Base-by-base conservation (phyloP, 495 filamentous ascomycete genomes). In the Alectoria sarmentosa region DNA sequence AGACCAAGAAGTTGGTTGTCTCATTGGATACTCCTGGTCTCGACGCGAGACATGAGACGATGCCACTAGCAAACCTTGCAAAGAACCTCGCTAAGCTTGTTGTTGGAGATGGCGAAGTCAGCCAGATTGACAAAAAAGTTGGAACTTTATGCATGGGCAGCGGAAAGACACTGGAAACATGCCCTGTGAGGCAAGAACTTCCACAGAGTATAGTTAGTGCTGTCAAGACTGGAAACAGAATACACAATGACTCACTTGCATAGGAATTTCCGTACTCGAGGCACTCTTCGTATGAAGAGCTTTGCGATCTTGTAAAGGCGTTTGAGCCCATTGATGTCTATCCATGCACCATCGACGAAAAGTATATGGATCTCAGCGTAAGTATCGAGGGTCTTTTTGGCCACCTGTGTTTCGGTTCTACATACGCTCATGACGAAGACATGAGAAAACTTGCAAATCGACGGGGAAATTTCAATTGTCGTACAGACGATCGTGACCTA, bases 201-300 rank as follows among this genome's bases (percentile, higher is more conserved):
- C 52, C 58, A 52, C 57, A 44, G 14, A 61, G 46, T 23, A 62
- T 63, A 32, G 63, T 62, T 3, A 59, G 61, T 63, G 19, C 30
- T 54, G 28, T 55, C 63, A 14, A 62, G 52, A 46, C 32, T 9
- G 8, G 1, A 13, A 15, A 15, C 34, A 34, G 38, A 32, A 23
- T 19, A 39, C 19, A 32, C 39, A 17, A 36, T 58, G 23, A 63
- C 30, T 59, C 17, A 44, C 48, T 30, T 46, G 4, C 34, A 62
- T 49, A 78, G 79, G 73, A 75, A 15, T 96, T 97, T 65, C 90
- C 92, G 6, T 98, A 93, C 70, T 92, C 93, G 0, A 84, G 93
- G 3, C 93, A 98, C 74, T 95, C 93, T 0, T 96, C 90, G 0
- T 91, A 93, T 60, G 75, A 76, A 0, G 93, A 97, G 73, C 79